A percentile compares a stretch with the other conserved stretches of the same genome.
phyloP scores from a whole-genome alignment of 2,329 filamentous ascomycete species.

The Colletotrichum graminicola region DNA sequence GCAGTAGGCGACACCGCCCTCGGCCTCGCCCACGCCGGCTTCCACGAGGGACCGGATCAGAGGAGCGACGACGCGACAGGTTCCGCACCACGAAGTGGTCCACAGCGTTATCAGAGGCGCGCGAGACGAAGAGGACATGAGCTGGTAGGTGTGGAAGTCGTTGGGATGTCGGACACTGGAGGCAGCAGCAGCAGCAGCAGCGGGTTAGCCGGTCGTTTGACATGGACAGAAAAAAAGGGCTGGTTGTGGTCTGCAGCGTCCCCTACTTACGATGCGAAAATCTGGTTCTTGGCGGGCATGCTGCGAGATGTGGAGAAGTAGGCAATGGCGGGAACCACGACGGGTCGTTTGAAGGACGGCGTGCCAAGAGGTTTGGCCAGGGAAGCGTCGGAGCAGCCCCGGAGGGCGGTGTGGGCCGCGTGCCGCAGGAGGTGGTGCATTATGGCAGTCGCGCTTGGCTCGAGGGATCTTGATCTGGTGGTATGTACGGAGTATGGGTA shows the following conservation, averaged over 20 bases:
- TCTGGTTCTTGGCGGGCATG: conserved; percentile 50
- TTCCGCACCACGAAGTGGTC: conserved; percentile 70
- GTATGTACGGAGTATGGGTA: no score
- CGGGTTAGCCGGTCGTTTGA: conserved; percentile 13
- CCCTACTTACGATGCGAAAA: conserved; percentile 52
- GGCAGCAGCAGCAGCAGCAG: background rate
- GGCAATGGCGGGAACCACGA: conserved; percentile 15
- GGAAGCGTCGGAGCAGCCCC: conserved; percentile 12
- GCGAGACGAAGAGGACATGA: conserved; percentile 65
- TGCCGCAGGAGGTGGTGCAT: conserved; percentile 35
- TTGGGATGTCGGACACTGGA: conserved; percentile 66
- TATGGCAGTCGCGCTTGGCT: background rate
- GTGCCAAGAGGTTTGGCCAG: conserved; percentile 21
- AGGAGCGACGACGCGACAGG: conserved; percentile 64
- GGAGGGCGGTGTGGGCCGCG: conserved; percentile 33
- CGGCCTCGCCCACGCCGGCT: conserved; percentile 64
- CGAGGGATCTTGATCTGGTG: conserved; percentile 12
- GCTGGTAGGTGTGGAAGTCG: conserved; percentile 67
- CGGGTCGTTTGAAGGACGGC: conserved; percentile 9
- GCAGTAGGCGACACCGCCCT: conserved; percentile 68
- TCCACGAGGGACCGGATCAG: conserved; percentile 62
- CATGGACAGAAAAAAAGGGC: background rate
- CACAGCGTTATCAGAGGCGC: conserved; percentile 71
- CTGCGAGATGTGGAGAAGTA: conserved; percentile 37
- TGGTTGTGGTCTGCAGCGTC: background rate